phyloP scores from a whole-genome alignment of 2,329 filamentous ascomycete genomes.

The Colletotrichum sidae region DNA sequence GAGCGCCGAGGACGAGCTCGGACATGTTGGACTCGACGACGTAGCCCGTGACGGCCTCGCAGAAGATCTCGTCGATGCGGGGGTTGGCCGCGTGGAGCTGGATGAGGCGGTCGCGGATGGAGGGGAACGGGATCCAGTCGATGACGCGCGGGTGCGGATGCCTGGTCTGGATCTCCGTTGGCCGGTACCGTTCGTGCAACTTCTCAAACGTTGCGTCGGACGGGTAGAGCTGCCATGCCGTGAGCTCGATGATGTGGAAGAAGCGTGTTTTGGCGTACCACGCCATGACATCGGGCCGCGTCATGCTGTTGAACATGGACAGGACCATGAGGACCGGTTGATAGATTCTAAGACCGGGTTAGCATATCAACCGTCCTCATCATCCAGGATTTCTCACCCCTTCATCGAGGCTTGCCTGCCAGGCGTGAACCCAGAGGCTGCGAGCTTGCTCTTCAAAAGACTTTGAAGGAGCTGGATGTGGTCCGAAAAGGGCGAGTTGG shows the following conservation, averaged over 20 bases:
- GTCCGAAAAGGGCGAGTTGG: conserved; percentile 47
- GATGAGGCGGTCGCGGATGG: conserved; percentile 45
- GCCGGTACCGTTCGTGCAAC: conserved; percentile 44
- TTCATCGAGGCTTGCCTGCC: conserved; percentile 19
- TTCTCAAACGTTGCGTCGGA: conserved; percentile 43
- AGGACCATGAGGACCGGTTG: conserved; percentile 46
- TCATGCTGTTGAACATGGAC: conserved; percentile 50
- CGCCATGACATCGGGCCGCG: conserved; percentile 48
- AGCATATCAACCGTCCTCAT: neutral
- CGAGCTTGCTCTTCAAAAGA: conserved; percentile 42
- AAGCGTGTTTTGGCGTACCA: conserved; percentile 55
- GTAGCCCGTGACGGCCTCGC: conserved; percentile 47
- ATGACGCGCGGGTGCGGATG: conserved; percentile 43
- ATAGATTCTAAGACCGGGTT: conserved; percentile 28
- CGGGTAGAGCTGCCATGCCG: conserved; percentile 47
- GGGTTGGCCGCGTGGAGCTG: conserved; percentile 47
- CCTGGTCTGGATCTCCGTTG: conserved; percentile 42
- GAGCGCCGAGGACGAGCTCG: conserved; percentile 42
- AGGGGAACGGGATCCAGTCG: conserved; percentile 44
- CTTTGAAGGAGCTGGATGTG: conserved; percentile 44
- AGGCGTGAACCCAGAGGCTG: conserved; percentile 27
- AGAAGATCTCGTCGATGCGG: conserved; percentile 47
- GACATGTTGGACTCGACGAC: conserved; percentile 47
- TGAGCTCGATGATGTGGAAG: conserved; percentile 49
- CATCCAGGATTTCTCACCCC: neutral